phyloP scores from a whole-genome alignment of 192 early-diverging fungal genomes.

The Umbelopsis sp. region DNA sequence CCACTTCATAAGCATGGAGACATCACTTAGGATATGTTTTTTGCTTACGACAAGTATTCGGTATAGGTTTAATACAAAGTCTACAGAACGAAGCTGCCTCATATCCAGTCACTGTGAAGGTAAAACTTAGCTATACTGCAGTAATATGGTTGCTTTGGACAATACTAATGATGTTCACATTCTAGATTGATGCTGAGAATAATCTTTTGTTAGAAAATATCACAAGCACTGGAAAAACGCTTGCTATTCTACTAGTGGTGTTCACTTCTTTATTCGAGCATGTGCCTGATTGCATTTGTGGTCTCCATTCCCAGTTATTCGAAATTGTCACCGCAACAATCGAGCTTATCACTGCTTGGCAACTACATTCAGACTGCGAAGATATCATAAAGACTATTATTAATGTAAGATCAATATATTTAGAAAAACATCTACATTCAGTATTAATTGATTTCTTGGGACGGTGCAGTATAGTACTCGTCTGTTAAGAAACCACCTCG shows the following conservation, averaged over 20 bases:
- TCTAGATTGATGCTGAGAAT: not conserved
- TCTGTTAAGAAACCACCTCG: not conserved
- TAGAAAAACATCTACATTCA: not conserved
- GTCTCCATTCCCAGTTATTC: not conserved
- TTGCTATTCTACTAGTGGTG: not conserved
- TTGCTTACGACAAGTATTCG: not conserved
- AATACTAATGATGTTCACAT: not conserved
- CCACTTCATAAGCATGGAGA: not conserved
- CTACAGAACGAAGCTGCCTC: not conserved
- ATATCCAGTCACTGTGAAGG: not conserved
- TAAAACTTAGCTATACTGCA: not conserved
- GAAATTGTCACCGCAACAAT: not conserved
- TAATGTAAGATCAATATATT: not conserved
- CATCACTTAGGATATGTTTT: not conserved
- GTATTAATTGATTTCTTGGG: not conserved
- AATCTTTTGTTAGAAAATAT: not conserved
- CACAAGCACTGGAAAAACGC: not conserved
- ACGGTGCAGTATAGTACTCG: not conserved
- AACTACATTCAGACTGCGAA: not conserved
- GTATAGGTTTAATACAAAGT: not conserved
- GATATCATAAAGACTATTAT: not conserved
- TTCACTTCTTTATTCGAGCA: not conserved
- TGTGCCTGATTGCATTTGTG: conserved; percentile 2
- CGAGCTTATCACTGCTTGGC: not conserved
- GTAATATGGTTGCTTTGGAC: not conserved